Percentiles rank a stretch among this genome's conserved stretches.
Evolutionary conservation across 768 basidiomycete genomes (phyloP).

Genomic region (Phylloporus scabripes): DNA sequence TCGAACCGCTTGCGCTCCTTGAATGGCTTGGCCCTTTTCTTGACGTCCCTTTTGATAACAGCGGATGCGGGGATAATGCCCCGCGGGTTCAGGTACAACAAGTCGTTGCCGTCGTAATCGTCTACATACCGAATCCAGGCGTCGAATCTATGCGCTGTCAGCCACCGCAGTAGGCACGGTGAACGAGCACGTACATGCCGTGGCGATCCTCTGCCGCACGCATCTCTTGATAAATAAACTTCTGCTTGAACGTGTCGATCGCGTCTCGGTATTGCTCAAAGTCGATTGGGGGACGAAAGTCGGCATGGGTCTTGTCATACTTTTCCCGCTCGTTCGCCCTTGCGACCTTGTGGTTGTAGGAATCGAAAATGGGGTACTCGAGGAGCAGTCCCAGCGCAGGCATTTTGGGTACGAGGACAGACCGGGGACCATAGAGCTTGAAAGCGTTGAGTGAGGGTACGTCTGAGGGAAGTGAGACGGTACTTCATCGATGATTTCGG

Average conservation of each 20-base stretch:
- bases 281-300: conserved; percentile 67
- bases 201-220: conserved; percentile 73
- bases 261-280: conserved; percentile 60
- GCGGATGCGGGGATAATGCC: conserved; percentile 72
- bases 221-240: conserved; percentile 83
- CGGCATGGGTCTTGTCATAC: conserved; percentile 46
- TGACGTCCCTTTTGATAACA: conserved; percentile 53
- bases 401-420: conserved; percentile 89
- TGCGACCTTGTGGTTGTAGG: conserved; percentile 61
- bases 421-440: conserved; percentile 71
- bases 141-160: conserved; percentile 54
- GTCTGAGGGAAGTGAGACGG: background rate
- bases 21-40: conserved; percentile 56
- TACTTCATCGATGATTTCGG: conserved; percentile 71
- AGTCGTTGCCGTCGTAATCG: conserved; percentile 67
- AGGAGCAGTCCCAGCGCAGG: conserved; percentile 90
- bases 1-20: conserved; percentile 66
- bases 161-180: background rate
- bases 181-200: conserved; percentile 55
- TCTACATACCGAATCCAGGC: conserved; percentile 80
- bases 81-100: conserved; percentile 70
- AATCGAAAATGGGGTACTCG: conserved; percentile 78
- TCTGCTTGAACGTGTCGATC: conserved; percentile 81
- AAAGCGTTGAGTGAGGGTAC: background rate
- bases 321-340: conserved; percentile 37